Evolutionary conservation across 2,329 filamentous ascomycete genomes (phyloP).

Genomic region (Huntiella moniliformis): DNA sequence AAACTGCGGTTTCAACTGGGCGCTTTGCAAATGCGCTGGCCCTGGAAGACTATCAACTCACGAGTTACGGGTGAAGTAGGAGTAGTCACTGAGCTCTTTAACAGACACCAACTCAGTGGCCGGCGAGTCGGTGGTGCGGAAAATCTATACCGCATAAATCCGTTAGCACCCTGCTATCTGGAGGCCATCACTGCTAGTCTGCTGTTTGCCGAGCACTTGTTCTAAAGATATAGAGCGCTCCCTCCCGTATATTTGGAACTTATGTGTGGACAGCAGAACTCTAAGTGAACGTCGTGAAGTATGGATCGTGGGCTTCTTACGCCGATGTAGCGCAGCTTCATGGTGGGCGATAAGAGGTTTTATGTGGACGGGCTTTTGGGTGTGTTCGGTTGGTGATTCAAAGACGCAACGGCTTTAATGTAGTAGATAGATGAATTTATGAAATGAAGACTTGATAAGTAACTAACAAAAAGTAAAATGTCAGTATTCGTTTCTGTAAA

Average conservation of each 20-base stretch:
- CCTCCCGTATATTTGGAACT: neutral
- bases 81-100: slow-evolving; percentile 61
- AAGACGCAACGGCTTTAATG: neutral
- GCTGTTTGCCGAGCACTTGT: too few species aligned
- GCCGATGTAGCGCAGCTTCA: slow-evolving; percentile 80
- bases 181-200: too few species aligned
- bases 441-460: too few species aligned
- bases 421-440: too few species aligned
- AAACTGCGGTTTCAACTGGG: neutral
- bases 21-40: too few species aligned
- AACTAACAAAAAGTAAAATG: too few species aligned
- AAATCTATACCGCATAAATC: slow-evolving; percentile 34
- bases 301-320: slow-evolving; percentile 27
- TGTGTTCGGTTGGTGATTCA: neutral
- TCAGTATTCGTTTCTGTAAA: too few species aligned
- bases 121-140: slow-evolving; percentile 62
- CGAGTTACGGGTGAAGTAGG: slow-evolving; percentile 59
- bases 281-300: too few species aligned
- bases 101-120: slow-evolving; percentile 59
- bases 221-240: neutral
- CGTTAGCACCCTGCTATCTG: neutral
- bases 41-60: slow-evolving; percentile 20
- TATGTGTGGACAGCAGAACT: neutral
- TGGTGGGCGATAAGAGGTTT: slow-evolving; percentile 23
- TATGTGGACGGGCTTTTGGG: neutral